phyloP scores from a whole-genome alignment of 352 stramenopile species.

The Globisporangium barbulae region DNA sequence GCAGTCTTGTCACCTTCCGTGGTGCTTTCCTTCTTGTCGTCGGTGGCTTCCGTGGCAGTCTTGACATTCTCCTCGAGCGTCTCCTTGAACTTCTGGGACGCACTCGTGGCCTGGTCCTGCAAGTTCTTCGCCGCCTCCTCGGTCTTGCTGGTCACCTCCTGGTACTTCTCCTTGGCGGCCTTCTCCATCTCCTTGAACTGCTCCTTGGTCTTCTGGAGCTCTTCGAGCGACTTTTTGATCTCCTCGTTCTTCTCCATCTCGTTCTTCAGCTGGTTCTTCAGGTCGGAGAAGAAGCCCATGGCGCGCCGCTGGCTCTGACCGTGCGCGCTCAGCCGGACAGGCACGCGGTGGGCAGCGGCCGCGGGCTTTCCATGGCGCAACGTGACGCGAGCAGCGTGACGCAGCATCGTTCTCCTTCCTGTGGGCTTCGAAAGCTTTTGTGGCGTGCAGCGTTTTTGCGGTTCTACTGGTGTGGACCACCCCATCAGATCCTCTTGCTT shows the following conservation, averaged over 20 bases:
- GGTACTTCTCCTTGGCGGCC: conserved; percentile 60
- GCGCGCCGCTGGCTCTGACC: conserved; percentile 33
- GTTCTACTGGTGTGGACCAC: neutral
- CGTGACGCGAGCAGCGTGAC: conserved; percentile 21
- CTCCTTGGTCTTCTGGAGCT: conserved; percentile 71
- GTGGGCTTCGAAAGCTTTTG: conserved; percentile 10
- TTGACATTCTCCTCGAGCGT: conserved; percentile 36
- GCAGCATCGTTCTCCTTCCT: conserved; percentile 23
- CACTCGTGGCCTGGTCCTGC: conserved; percentile 49
- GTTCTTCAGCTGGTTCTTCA: conserved; percentile 79
- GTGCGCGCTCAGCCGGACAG: neutral
- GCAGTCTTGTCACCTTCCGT: conserved; percentile 17
- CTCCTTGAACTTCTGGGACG: conserved; percentile 67
- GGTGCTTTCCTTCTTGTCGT: conserved; percentile 18
- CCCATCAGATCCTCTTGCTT: neutral
- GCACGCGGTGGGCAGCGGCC: neutral
- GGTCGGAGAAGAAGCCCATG: conserved; percentile 73
- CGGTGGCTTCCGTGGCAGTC: conserved; percentile 5
- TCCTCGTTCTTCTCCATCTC: conserved; percentile 82
- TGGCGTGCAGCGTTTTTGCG: conserved; percentile 1
- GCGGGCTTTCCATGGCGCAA: conserved; percentile 15
- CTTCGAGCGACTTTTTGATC: conserved; percentile 75
- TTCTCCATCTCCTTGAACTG: conserved; percentile 67
- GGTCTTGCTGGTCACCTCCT: conserved; percentile 51
- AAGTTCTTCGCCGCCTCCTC: conserved; percentile 57